These are phyloP conservation scores for Trichoderma breve DNA, from an alignment of 2,329 filamentous ascomycete genomes.

Conservation along the genomic window DNA sequence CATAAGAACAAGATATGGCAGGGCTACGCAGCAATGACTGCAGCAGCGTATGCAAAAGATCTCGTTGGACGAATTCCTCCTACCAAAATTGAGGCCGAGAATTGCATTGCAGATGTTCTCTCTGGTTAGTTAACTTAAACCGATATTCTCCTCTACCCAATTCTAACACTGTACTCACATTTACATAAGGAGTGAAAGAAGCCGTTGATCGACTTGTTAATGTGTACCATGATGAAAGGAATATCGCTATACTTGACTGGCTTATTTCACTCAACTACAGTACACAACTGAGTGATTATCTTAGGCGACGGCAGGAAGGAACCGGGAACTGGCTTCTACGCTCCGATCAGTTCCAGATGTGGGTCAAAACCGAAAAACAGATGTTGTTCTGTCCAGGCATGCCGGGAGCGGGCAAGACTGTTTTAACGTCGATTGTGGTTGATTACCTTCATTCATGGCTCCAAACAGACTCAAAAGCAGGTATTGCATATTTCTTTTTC, in stretches of 20 bases:
- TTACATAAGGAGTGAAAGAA: background rate
- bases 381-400: conserved; percentile 47
- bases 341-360: conserved; percentile 35
- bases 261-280: conserved; percentile 33
- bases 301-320: conserved; percentile 33
- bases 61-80: conserved; percentile 23
- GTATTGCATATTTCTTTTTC: background rate
- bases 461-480: background rate
- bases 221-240: background rate
- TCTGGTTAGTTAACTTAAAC: no score
- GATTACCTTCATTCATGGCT: conserved; percentile 35
- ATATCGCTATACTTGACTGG: background rate
- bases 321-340: conserved; percentile 49
- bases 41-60: conserved; percentile 32
- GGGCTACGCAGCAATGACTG: conserved; percentile 30
- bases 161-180: no score
- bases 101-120: background rate
- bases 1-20: conserved; percentile 35
- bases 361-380: conserved; percentile 28
- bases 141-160: no score
- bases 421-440: conserved; percentile 42
- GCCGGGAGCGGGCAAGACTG: conserved; percentile 50
- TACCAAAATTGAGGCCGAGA: conserved; percentile 19
- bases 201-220: background rate
- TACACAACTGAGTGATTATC: conserved; percentile 38